A percentile compares a stretch with the other conserved stretches of the same genome.
These are phyloP conservation scores for Aspergillus quadricinctus DNA, from an alignment of 2,329 filamentous ascomycete genomes.

Conservation along the genomic window DNA sequence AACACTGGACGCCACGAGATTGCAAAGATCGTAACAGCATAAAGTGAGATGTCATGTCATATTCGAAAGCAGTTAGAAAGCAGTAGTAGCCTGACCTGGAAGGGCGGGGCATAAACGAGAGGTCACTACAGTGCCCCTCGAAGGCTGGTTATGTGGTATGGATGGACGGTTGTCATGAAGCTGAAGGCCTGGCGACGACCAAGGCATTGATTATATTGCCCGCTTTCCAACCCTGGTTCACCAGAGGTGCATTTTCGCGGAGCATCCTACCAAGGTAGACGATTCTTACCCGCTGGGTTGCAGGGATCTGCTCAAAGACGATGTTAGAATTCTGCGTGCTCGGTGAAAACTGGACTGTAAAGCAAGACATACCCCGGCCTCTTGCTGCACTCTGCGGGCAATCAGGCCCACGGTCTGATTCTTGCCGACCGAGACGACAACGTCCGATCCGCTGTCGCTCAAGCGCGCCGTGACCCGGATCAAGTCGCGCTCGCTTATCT, in stretches of 20 bases:
- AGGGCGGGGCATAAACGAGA: neutral
- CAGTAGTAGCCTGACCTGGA: neutral
- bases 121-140: neutral
- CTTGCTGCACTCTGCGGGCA: slow-evolving; percentile 58
- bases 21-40: neutral
- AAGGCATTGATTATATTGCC: slow-evolving; percentile 75
- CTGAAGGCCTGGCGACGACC: slow-evolving; percentile 44
- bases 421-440: slow-evolving; percentile 55
- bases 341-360: neutral
- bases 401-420: slow-evolving; percentile 63
- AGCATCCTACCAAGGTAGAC: slow-evolving; percentile 79
- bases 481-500: slow-evolving; percentile 53
- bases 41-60: neutral
- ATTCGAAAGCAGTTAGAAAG: neutral
- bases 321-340: slow-evolving; percentile 3
- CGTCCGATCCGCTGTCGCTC: slow-evolving; percentile 62
- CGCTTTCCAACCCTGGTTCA: slow-evolving; percentile 68
- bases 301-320: slow-evolving; percentile 47
- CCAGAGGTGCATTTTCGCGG: slow-evolving; percentile 61
- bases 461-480: slow-evolving; percentile 59
- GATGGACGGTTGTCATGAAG: slow-evolving; percentile 4
- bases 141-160: neutral
- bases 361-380: slow-evolving; percentile 54
- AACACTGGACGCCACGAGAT: slow-evolving; percentile 8
- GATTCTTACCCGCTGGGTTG: slow-evolving; percentile 61